Base-by-base conservation (phyloP, 2,329 filamentous ascomycete species). In the Scedosporium minutisporum region DNA sequence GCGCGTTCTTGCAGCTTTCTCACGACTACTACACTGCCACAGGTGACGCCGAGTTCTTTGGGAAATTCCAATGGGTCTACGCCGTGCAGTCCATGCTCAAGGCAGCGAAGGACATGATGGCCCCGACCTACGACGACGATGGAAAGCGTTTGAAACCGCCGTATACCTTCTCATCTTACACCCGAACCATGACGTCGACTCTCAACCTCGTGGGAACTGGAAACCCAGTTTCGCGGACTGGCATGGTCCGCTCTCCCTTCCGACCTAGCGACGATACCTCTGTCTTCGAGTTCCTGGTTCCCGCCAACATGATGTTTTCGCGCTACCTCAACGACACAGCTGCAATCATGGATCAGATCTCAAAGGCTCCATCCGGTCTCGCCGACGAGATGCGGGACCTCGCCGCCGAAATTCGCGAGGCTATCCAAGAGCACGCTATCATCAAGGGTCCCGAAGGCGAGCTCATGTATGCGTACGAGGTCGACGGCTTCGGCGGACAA, bases 251-350 rank as follows among this genome's bases (percentile, higher is more conserved):
- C 62, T 93, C 89, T 67, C 91, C 92, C 33, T 97, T 97, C 78
- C 84, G 93, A 1, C 93, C 93, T 0, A 93, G 89, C 64, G 93
- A 97, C 72, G 93, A 97, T 72, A 86, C 91, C 14, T 91, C 89
- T 0, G 89, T 90, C 46, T 87, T 91, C 65, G 91, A 93, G 71
- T 93, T 92, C 73, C 87, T 96, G 68, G 90, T 97, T 68, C 93
- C 93, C 0, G 87, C 89, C 38, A 97, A 97, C 72, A 91, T 91
- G 87, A 90, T 91, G 87, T 87, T 91, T 66, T 80, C 86, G 38
- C 76, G 81, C 23, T 89, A 86, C 67, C 79, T 92, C 3, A 75
- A 76, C 10, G 76, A 78, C 0, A 72, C 80, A 68, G 69, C 79
- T 70, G 63, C 73, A 66, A 76, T 83, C 64, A 80, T 81, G 73